Evolutionary conservation across 129 eudicot species (phyloP).

Genomic region (Artemisia argyi): DNA sequence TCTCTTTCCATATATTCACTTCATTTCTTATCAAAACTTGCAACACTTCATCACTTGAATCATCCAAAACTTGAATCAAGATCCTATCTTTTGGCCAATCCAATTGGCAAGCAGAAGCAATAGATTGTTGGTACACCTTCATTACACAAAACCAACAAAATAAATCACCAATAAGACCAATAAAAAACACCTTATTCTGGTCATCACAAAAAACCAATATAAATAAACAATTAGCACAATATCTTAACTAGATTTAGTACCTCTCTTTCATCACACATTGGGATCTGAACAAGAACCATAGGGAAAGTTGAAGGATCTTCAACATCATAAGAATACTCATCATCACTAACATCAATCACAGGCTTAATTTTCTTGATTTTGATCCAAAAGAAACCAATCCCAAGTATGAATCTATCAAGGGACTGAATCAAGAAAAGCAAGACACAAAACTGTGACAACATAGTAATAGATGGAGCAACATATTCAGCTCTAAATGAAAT

Average conservation of each 20-base stretch:
- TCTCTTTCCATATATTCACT: conserved; percentile 62
- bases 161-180: conserved; percentile 23
- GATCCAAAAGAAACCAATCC: conserved; percentile 89
- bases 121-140: conserved; percentile 80
- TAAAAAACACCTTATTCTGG: background rate
- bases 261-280: conserved; percentile 96
- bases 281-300: conserved; percentile 96
- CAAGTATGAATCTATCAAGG: conserved; percentile 64
- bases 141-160: conserved; percentile 23
- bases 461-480: conserved; percentile 57
- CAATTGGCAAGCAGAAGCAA: conserved; percentile 71
- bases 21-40: conserved; percentile 70
- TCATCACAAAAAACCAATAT: too few species aligned
- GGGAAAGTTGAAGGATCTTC: conserved; percentile 68
- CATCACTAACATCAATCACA: conserved; percentile 36
- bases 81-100: conserved; percentile 91
- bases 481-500: conserved; percentile 67
- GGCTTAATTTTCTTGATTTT: conserved; percentile 73
- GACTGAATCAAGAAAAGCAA: conserved; percentile 88
- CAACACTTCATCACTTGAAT: conserved; percentile 72
- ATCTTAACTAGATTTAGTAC: conserved; percentile 28
- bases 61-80: conserved; percentile 74
- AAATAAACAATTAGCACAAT: background rate
- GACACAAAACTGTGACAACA: conserved; percentile 65
- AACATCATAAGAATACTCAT: conserved; percentile 41